These are phyloP conservation scores for Elaeis oleifera DNA, from an alignment of 202 grass and related monocot genomes.

Conservation along the genomic window DNA sequence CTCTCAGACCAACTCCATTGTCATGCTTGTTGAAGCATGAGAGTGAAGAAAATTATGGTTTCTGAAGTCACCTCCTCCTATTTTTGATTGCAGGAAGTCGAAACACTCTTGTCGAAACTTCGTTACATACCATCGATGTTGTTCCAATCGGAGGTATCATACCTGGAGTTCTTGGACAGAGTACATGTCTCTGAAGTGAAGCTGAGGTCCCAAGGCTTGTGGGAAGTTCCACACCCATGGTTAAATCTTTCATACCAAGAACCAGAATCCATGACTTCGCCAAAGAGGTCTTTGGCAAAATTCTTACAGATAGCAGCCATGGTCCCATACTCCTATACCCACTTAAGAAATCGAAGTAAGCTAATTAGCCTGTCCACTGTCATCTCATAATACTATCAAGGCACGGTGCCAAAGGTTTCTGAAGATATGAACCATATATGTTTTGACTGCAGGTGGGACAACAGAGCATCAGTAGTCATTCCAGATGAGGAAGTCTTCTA, in stretches of 20 bases:
- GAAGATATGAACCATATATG: neutral
- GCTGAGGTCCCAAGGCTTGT: constrained; percentile 71
- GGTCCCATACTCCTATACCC: constrained; percentile 96
- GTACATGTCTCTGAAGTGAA: constrained; percentile 77
- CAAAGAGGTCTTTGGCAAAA: constrained; percentile 74
- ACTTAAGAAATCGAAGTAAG: constrained; percentile 80
- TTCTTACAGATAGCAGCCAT: constrained; percentile 72
- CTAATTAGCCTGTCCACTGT: neutral
- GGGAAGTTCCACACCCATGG: constrained; percentile 98
- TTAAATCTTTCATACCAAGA: constrained; percentile 85
- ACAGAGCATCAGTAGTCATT: constrained; percentile 73
- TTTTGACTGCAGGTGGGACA: constrained; percentile 59
- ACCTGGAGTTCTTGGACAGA: constrained; percentile 84
- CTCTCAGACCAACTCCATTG: no score
- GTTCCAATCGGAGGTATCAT: constrained; percentile 77
- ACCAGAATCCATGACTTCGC: constrained; percentile 64
- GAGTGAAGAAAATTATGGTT: neutral
- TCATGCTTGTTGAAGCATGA: neutral
- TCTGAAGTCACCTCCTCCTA: constrained; percentile 5
- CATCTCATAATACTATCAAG: neutral
- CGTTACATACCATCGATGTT: constrained; percentile 73
- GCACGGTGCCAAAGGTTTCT: neutral
- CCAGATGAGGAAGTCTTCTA: constrained; percentile 85
- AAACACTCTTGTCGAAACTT: constrained; percentile 48
- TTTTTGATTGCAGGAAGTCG: constrained; percentile 46